Conservation (phyloP, 1,284 basidiomycete genomes). For the Anthracocystis setariae region DNA sequence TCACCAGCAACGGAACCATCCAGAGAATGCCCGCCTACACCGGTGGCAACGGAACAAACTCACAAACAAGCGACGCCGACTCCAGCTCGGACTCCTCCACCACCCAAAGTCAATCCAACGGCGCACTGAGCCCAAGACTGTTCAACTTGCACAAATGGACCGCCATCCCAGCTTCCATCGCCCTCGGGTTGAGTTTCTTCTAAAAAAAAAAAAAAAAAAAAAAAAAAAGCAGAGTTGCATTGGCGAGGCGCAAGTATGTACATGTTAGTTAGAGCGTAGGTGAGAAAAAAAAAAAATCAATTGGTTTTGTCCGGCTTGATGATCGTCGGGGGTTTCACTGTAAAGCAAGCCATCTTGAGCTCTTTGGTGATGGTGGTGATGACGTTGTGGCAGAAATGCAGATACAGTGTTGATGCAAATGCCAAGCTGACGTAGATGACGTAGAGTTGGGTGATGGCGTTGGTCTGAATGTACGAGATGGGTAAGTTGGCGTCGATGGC, state of each 20-base stretch:
- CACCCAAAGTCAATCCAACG: neutral
- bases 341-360: slow-evolving; percentile 52
- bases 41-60: slow-evolving; percentile 56
- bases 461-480: slow-evolving; percentile 76
- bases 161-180: neutral
- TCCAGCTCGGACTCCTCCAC: neutral
- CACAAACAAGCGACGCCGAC: slow-evolving; percentile 16
- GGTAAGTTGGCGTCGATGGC: slow-evolving; percentile 75
- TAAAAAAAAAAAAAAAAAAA: no score
- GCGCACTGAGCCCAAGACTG: neutral
- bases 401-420: slow-evolving; percentile 78
- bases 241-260: no score
- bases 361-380: slow-evolving; percentile 62
- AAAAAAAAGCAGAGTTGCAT: no score
- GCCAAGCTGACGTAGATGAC: slow-evolving; percentile 78
- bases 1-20: slow-evolving; percentile 44
- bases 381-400: slow-evolving; percentile 73
- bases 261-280: no score
- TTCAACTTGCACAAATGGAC: neutral
- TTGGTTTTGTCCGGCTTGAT: slow-evolving; percentile 15
- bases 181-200: slow-evolving; percentile 6
- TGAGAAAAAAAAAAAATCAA: no score
- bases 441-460: slow-evolving; percentile 73
- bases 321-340: slow-evolving; percentile 43
- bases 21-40: slow-evolving; percentile 49